phyloP scores from a whole-genome alignment of 192 early-diverging fungal species.

The Gamsiella multidivaricata region DNA sequence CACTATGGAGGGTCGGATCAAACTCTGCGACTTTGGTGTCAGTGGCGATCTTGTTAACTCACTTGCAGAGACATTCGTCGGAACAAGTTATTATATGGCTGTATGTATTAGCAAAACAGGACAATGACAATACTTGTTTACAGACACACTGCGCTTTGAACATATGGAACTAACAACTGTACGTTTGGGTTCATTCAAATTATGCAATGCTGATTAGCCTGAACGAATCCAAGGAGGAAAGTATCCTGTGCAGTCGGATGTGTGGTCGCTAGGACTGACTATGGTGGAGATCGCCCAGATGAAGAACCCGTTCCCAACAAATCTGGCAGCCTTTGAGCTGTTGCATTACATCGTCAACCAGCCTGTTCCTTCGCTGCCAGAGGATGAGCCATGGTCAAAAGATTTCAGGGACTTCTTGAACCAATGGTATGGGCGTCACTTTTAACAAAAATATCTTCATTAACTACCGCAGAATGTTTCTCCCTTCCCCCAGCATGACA shows the following conservation, averaged over 20 bases:
- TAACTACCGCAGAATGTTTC: too few species aligned
- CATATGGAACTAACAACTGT: too few species aligned
- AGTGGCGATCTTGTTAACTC: slow-evolving; percentile 91
- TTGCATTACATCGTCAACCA: slow-evolving; percentile 93
- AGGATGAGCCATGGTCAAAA: slow-evolving; percentile 67
- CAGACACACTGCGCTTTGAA: too few species aligned
- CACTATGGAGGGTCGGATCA: slow-evolving; percentile 89
- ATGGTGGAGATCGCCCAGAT: slow-evolving; percentile 94
- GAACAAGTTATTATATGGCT: slow-evolving; percentile 97
- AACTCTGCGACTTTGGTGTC: slow-evolving; percentile 98
- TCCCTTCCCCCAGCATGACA: too few species aligned
- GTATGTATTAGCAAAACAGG: slow-evolving; percentile 56
- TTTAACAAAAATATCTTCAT: too few species aligned
- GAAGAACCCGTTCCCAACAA: slow-evolving; percentile 90
- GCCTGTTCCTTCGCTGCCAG: slow-evolving; percentile 80
- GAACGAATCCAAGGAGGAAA: slow-evolving; percentile 93
- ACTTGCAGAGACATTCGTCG: slow-evolving; percentile 93
- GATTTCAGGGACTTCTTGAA: slow-evolving; percentile 79
- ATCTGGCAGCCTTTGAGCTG: slow-evolving; percentile 90
- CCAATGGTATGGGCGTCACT: slow-evolving; percentile 69
- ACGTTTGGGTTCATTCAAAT: too few species aligned
- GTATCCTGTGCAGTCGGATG: slow-evolving; percentile 91
- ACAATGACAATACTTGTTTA: too few species aligned
- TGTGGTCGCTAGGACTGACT: slow-evolving; percentile 97
- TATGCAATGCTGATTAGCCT: slow-evolving; percentile 70